Evolutionary conservation across 108 stramenopile species (phyloP), one percentile per base, ranked within the genome.

Genomic region (Nannochloropsis salina): DNA sequence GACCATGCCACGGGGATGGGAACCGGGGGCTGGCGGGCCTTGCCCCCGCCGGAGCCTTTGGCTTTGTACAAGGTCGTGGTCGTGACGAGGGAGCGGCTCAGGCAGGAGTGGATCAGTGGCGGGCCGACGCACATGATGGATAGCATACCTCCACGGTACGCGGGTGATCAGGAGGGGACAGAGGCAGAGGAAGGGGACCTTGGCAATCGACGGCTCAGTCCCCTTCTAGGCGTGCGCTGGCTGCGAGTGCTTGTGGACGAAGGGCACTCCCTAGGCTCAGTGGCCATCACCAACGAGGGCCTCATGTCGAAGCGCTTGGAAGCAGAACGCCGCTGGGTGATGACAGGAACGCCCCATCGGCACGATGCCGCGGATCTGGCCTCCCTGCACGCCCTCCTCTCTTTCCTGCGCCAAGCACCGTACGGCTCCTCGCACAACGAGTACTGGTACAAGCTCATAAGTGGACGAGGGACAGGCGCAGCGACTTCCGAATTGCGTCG

Each of bases 281-380:
- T 83, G 80, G 82, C 86, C 6, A 86, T 95, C 47, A 88, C 93
- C 80, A 88, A 84, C 84, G 81, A 81, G 21, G 82, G 81, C 15
- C 43, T 82, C 9, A 42, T 85, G 41, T 43, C 51, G 6, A n/a
- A 81, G 22, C 45, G 61, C 1, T 43, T 85, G 21, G 85, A 93
- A 79, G 93, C 93, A 21, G 94, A 95, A 86, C 85, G 95, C 82
- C 86, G 94, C 42, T 95, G 95, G 94, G 93, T 95, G 4, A 88
- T 95, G 84, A 92, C 91, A 41, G 94, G 94, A 8, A 95, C 94
- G 21, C 94, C 94, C 1, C 93, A 93, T 10, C 89, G 15, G 87
- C 84, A 86, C 44, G 81, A 45, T n/a, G 86, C 82, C 51, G 80
- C 43, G 4, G 89, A 84, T 12, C 79, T 90, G 10, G n/a, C 83